Base-by-base conservation (phyloP, 2,329 filamentous ascomycete genomes). In the Microcyclospora pomicola region DNA sequence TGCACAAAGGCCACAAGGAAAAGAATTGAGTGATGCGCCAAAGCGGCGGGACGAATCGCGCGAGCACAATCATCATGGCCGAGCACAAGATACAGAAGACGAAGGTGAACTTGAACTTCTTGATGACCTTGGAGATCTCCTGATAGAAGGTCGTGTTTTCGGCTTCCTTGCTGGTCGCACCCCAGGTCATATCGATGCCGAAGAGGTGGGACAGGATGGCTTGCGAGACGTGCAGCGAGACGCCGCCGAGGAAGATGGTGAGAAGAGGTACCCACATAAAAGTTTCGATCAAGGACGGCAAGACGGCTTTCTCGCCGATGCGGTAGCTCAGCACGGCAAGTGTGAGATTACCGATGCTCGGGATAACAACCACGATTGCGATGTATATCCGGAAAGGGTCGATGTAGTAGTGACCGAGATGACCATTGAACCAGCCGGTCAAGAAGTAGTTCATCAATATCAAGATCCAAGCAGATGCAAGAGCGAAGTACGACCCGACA, bases 381-480 rank as follows among this genome's bases (percentile, higher is more conserved):
- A 86, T 81, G 77, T 80, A 85, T 33, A 85, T 75, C 61, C 80
- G 71, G 77, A 80, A 85, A 14, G 75, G 80, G 61, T 84, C 78
- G 49, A 84, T 67, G 56, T 85, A 85, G 68, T 82, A 86, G 60
- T 83, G 79, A 60, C 87, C 82, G 14, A 87, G 70, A 55, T 78
- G 78, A 34, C 77, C 80, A 54, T 82, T 82, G 62, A 72, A 80
- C 77, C 79, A 85, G 42, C 81, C 81, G 46, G 80, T 73, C 31
- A 82, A 61, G 60, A 85, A 82, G 63, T 84, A 86, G 63, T 85
- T 85, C 56, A 68, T 66, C 6, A 75, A 66, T 1, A 80, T 84
- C 63, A 84, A 69, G 52, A 82, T 67, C 79, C 80, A 85, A 15
- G 80, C 77, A 6, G 78, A 79, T 19, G 74, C 81, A 43, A 86